Conservation (phyloP, 805 yeast species). For the Lipomyces oligophaga region DNA sequence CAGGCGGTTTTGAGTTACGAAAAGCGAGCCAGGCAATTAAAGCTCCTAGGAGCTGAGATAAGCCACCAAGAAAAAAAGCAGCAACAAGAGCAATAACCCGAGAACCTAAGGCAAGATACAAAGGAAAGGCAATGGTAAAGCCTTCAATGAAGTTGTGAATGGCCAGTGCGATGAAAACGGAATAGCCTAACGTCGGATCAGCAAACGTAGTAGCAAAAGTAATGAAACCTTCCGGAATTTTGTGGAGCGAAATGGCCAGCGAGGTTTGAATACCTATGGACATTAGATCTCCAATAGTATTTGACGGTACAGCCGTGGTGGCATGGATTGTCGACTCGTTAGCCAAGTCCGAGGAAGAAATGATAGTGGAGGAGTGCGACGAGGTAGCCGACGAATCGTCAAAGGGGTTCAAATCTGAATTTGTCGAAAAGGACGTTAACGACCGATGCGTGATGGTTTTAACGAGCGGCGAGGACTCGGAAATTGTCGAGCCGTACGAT, state of each 20-base stretch:
- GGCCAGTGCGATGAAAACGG: constrained; percentile 78
- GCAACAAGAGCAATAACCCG: constrained; percentile 59
- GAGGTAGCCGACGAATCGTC: constrained; percentile 1
- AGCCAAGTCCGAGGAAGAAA: constrained; percentile 24
- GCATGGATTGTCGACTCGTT: constrained; percentile 33
- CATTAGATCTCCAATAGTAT: constrained; percentile 75
- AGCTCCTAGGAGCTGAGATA: constrained; percentile 90
- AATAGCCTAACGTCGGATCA: constrained; percentile 65
- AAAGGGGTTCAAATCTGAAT: constrained; percentile 1
- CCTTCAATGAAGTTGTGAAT: constrained; percentile 94
- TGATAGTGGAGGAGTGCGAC: constrained; percentile 9
- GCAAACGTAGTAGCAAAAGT: constrained; percentile 72
- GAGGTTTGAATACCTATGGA: constrained; percentile 90
- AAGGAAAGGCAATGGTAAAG: constrained; percentile 85
- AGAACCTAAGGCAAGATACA: constrained; percentile 69
- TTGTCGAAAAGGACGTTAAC: neutral
- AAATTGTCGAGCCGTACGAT: constrained; percentile 9
- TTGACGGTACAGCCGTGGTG: constrained; percentile 61
- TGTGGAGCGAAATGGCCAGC: constrained; percentile 80
- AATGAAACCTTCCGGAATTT: constrained; percentile 92
- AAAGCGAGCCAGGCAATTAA: constrained; percentile 57
- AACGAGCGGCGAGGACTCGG: constrained; percentile 5
- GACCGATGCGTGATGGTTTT: neutral
- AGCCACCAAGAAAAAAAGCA: constrained; percentile 70
- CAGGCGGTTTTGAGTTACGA: constrained; percentile 14